Percentiles rank a stretch among this genome's conserved stretches.
Evolutionary conservation across 176 grass and related monocot genomes (phyloP).

Genomic region (Rhynchospora pubera): DNA sequence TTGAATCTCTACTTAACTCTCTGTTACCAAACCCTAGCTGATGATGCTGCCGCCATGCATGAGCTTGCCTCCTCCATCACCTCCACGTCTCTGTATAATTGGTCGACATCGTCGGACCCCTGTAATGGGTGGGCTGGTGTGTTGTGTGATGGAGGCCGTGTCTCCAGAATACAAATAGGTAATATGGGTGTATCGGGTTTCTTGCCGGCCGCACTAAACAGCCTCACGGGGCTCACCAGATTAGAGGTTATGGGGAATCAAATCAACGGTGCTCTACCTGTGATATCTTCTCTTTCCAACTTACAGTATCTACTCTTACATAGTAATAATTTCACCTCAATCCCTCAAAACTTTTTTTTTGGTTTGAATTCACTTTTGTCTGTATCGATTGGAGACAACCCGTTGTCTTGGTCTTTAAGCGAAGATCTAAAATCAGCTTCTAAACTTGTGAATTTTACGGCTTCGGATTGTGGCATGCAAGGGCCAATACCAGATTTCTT

Average conservation of each 20-base stretch:
- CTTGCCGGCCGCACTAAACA: slow-evolving; percentile 44
- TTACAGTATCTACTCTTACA: slow-evolving; percentile 45
- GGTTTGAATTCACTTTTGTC: slow-evolving; percentile 34
- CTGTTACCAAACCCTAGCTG: background rate
- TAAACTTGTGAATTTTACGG: slow-evolving; percentile 56
- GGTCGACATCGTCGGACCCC: slow-evolving; percentile 27
- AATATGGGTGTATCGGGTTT: slow-evolving; percentile 17
- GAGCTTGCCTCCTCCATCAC: slow-evolving; percentile 19
- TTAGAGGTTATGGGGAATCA: slow-evolving; percentile 54
- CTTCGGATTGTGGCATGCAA: slow-evolving; percentile 39
- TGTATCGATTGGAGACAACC: slow-evolving; percentile 57
- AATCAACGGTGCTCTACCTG: slow-evolving; percentile 46
- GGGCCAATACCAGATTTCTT: slow-evolving; percentile 51
- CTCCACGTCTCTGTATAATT: slow-evolving; percentile 1
- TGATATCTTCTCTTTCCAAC: slow-evolving; percentile 32
- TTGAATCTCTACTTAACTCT: background rate
- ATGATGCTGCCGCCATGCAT: slow-evolving; percentile 30
- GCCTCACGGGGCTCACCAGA: slow-evolving; percentile 45
- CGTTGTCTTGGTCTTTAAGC: slow-evolving; percentile 44
- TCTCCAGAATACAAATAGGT: slow-evolving; percentile 49
- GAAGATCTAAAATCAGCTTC: slow-evolving; percentile 17
- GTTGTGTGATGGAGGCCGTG: slow-evolving; percentile 25
- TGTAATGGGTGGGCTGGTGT: slow-evolving; percentile 34
- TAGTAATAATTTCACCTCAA: slow-evolving; percentile 39
- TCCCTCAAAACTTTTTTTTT: slow-evolving; percentile 51